phyloP scores from a whole-genome alignment of 108 stramenopile species.

The Cyclotella distinguenda region DNA sequence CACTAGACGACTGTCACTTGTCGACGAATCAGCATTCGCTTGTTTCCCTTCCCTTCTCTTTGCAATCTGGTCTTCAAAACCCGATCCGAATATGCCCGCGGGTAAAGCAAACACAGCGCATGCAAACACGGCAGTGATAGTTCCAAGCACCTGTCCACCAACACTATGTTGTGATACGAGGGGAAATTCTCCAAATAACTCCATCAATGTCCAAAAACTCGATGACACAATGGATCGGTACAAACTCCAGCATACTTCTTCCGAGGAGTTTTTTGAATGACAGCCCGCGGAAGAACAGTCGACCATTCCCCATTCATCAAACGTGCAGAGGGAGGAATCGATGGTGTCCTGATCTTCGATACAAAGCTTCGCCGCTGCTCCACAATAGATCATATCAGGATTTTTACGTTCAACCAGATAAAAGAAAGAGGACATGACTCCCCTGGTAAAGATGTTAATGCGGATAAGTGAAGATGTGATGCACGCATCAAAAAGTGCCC shows the following conservation, averaged over 20 bases:
- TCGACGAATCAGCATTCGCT: slow-evolving; percentile 6
- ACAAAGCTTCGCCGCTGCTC: slow-evolving; percentile 46
- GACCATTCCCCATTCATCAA: slow-evolving; percentile 68
- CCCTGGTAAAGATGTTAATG: not conserved
- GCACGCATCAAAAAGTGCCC: not conserved
- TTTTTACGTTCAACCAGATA: slow-evolving; percentile 84
- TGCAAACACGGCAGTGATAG: slow-evolving; percentile 87
- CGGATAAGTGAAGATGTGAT: not conserved
- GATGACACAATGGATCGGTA: slow-evolving; percentile 70
- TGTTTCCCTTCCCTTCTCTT: slow-evolving; percentile 29
- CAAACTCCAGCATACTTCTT: slow-evolving; percentile 75
- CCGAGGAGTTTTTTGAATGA: slow-evolving; percentile 22
- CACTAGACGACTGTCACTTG: not conserved
- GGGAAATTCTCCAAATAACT: slow-evolving; percentile 92
- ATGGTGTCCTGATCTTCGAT: slow-evolving; percentile 47
- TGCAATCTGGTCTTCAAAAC: slow-evolving; percentile 82
- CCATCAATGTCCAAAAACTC: slow-evolving; percentile 79
- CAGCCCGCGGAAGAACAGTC: slow-evolving; percentile 76
- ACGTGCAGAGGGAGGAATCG: slow-evolving; percentile 61
- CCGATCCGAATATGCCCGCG: slow-evolving; percentile 85
- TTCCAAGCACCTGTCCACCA: slow-evolving; percentile 74
- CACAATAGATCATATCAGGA: slow-evolving; percentile 81
- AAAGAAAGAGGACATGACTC: slow-evolving; percentile 59
- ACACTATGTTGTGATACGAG: slow-evolving; percentile 75
- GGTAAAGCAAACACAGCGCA: slow-evolving; percentile 90